Percentiles rank a stretch among this genome's conserved stretches.
These are phyloP conservation scores for Mortierella claussenii DNA, from an alignment of 192 early-diverging fungal genomes.

Conservation along the genomic window DNA sequence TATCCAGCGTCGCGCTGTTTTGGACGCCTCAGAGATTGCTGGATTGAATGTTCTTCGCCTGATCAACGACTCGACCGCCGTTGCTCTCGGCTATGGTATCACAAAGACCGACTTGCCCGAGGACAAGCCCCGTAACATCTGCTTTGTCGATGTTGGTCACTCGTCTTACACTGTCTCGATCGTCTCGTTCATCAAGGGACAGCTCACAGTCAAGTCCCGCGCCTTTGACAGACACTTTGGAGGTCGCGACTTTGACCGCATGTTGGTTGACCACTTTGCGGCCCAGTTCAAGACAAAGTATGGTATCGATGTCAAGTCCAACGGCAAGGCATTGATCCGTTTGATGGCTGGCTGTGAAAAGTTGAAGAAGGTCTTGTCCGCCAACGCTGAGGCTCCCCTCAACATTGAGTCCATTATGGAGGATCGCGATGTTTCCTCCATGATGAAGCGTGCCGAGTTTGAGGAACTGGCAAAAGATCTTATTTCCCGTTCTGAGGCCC, in stretches of 20 bases:
- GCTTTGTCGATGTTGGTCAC: slow-evolving; percentile 96
- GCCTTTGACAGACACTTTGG: slow-evolving; percentile 96
- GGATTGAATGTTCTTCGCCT: slow-evolving; percentile 92
- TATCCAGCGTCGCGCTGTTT: slow-evolving; percentile 87
- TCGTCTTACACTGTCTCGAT: slow-evolving; percentile 87
- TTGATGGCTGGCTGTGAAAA: slow-evolving; percentile 91
- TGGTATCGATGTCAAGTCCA: slow-evolving; percentile 92
- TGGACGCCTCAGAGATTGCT: slow-evolving; percentile 90
- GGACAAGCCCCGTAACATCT: slow-evolving; percentile 91
- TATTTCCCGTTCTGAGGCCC: slow-evolving; percentile 75
- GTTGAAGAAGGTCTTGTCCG: slow-evolving; percentile 96
- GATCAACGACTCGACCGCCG: slow-evolving; percentile 95
- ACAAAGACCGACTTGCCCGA: slow-evolving; percentile 98
- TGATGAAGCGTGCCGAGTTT: slow-evolving; percentile 89
- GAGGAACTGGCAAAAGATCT: slow-evolving; percentile 83
- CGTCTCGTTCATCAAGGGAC: slow-evolving; percentile 95
- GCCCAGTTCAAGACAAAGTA: slow-evolving; percentile 94
- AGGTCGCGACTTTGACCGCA: slow-evolving; percentile 95
- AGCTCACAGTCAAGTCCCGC: slow-evolving; percentile 90
- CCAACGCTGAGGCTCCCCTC: slow-evolving; percentile 90
- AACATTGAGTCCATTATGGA: slow-evolving; percentile 98
- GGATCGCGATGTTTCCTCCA: slow-evolving; percentile 91
- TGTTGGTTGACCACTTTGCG: slow-evolving; percentile 88
- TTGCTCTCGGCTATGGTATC: slow-evolving; percentile 98
- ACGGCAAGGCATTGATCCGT: slow-evolving; percentile 92